Base-by-base conservation (phyloP, 768 basidiomycete species). In the Podaxis sp. region DNA sequence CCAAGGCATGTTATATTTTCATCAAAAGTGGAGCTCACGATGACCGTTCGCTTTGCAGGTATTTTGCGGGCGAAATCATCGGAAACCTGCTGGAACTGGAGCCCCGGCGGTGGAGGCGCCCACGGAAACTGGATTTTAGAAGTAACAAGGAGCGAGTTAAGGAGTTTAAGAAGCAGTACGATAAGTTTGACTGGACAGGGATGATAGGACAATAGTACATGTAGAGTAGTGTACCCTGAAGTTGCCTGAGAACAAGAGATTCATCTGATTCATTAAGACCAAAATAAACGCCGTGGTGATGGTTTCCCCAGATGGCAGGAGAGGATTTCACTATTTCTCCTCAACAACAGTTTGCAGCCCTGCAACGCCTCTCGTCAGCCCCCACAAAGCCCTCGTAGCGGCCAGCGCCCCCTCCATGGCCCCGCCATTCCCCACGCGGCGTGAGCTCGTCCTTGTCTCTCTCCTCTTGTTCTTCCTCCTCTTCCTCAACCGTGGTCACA, bases 1-100 rank as follows among this genome's bases (percentile, higher is more conserved):
- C 93, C 95, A 17, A 84, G 81, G 93, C 93, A 65, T 68, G 84
- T 77, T 49, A 46, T 49, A 58, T 6, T 50, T 41, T 33, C 37
- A 10, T 26, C 53, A 49, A 30, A 61, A 17, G 24, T 26, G 17
- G 50, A 28, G 17, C 22, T 55, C 49, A 6, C 58, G 22, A 26
- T 24, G 44, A 69, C 24, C 38, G 12, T 44, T 36, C 54, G 54
- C 55, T 50, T 26, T 58, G 20, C 66, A 96, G 95, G 64, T 97
- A 93, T 72, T 99, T 99, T 72, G 96, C 95, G 0, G 88, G 85
- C 17, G 96, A 99, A 74, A 96, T 98, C 67, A 88, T 99, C 65
- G 96, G 96, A 7, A 95, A 93, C 68, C 72, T 97, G 60, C 78
- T 99, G 54, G 95, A 94, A 12, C 71, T 97, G 41, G 95, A 96